A percentile compares a stretch with the other conserved stretches of the same genome.
Evolutionary conservation across 2,329 filamentous ascomycete species (phyloP).

Genomic region (Trichoderma sp.): DNA sequence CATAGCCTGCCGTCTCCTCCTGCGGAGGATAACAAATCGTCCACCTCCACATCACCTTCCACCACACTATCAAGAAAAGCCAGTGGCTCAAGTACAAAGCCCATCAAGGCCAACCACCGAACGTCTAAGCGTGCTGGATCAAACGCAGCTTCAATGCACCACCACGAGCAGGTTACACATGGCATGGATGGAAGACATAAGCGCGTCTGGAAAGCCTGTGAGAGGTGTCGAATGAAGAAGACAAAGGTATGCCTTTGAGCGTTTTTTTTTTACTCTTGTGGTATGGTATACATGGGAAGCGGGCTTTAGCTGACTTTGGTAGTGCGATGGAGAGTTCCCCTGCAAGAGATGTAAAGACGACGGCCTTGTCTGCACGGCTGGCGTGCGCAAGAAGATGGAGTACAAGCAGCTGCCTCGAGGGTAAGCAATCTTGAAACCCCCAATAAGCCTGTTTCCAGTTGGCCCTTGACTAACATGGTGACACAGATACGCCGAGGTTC

Average conservation of each 20-base stretch:
- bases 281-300: not conserved
- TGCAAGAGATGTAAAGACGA: constrained; percentile 66
- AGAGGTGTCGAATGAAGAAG: constrained; percentile 67
- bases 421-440: constrained; percentile 38
- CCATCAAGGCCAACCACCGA: constrained; percentile 50
- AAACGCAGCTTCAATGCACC: constrained; percentile 34
- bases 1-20: constrained; percentile 51
- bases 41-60: constrained; percentile 27
- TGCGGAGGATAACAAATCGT: constrained; percentile 44
- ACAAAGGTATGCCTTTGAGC: constrained; percentile 51
- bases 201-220: constrained; percentile 64
- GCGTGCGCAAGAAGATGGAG: constrained; percentile 64
- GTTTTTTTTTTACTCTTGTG: not conserved
- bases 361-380: constrained; percentile 60
- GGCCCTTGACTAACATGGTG: not conserved
- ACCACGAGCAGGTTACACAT: constrained; percentile 37
- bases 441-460: not conserved
- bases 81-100: constrained; percentile 42
- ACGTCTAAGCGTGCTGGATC: constrained; percentile 49
- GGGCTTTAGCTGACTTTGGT: constrained; percentile 11
- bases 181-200: constrained; percentile 57
- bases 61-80: constrained; percentile 35
- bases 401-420: constrained; percentile 64
- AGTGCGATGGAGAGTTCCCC: constrained; percentile 64
- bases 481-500: constrained; percentile 58